Evolutionary conservation across 441 rosid genomes (phyloP).

Genomic region (Biscutella auriculata): DNA sequence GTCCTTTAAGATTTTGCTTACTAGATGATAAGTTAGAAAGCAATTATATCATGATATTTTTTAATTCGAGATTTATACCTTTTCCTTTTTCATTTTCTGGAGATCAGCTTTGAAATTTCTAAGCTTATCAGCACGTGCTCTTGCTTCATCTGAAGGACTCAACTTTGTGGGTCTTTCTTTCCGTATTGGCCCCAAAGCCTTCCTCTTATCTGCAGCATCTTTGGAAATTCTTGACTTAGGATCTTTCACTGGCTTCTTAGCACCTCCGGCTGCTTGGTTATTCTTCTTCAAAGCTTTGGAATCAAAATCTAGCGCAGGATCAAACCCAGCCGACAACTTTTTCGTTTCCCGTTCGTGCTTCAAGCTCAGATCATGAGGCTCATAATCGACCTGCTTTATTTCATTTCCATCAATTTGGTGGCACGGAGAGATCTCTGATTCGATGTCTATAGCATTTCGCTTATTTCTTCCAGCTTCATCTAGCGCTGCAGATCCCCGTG

Average conservation of each 20-base stretch:
- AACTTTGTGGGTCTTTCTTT: slow-evolving; percentile 70
- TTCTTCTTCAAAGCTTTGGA: slow-evolving; percentile 36
- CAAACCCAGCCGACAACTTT: slow-evolving; percentile 46
- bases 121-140: slow-evolving; percentile 83
- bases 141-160: slow-evolving; percentile 89
- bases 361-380: slow-evolving; percentile 70
- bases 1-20: neutral
- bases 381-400: slow-evolving; percentile 41
- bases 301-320: slow-evolving; percentile 75
- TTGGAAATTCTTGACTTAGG: slow-evolving; percentile 40
- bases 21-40: neutral
- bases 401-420: slow-evolving; percentile 29
- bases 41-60: neutral
- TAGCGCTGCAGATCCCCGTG: slow-evolving; percentile 31
- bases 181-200: slow-evolving; percentile 61
- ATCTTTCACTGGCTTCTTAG: slow-evolving; percentile 51
- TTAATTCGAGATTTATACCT: slow-evolving; percentile 28
- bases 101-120: slow-evolving; percentile 85
- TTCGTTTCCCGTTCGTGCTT: slow-evolving; percentile 63
- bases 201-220: slow-evolving; percentile 47
- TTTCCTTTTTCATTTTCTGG: slow-evolving; percentile 85
- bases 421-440: slow-evolving; percentile 48
- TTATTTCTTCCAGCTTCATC: slow-evolving; percentile 35
- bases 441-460: slow-evolving; percentile 46
- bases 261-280: slow-evolving; percentile 33